Conservation (phyloP, 768 basidiomycete genomes). For the Leccinum variicolor region DNA sequence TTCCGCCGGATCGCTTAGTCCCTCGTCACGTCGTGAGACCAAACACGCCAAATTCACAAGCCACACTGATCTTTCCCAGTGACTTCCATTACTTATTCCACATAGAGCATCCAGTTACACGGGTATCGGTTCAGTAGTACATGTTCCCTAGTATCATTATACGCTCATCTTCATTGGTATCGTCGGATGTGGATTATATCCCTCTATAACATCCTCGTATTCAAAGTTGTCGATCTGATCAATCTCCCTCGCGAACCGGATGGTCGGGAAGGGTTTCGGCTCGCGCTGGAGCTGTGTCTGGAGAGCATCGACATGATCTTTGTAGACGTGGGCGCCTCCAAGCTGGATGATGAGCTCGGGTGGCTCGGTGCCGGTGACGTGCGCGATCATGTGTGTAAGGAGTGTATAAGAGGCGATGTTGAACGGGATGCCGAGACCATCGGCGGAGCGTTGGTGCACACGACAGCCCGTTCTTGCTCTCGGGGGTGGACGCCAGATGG, state of each 20-base stretch:
- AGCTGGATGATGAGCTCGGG: constrained; percentile 93
- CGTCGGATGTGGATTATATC: constrained; percentile 78
- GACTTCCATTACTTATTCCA: too few species aligned
- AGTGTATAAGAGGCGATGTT: constrained; percentile 99
- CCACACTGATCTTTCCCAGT: too few species aligned
- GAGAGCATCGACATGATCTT: constrained; percentile 88
- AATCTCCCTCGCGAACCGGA: constrained; percentile 68
- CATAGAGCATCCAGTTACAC: neutral
- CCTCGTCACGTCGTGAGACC: too few species aligned
- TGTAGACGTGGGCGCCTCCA: constrained; percentile 96
- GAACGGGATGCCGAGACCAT: constrained; percentile 97
- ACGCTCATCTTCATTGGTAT: constrained; percentile 98
- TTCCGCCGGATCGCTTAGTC: too few species aligned
- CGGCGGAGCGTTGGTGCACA: constrained; percentile 99
- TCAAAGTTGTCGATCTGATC: constrained; percentile 77
- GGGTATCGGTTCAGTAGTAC: too few species aligned
- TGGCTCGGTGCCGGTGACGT: constrained; percentile 79
- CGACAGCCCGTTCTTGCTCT: constrained; percentile 68
- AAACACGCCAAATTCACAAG: too few species aligned
- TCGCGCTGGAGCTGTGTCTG: constrained; percentile 73
- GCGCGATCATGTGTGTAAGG: constrained; percentile 97
- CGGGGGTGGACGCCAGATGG: constrained; percentile 61
- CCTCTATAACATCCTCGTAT: constrained; percentile 78
- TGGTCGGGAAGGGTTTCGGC: constrained; percentile 79
- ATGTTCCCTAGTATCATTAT: constrained; percentile 24